Conservation (phyloP, 1,284 basidiomycete species). For the Waitea zeae region DNA sequence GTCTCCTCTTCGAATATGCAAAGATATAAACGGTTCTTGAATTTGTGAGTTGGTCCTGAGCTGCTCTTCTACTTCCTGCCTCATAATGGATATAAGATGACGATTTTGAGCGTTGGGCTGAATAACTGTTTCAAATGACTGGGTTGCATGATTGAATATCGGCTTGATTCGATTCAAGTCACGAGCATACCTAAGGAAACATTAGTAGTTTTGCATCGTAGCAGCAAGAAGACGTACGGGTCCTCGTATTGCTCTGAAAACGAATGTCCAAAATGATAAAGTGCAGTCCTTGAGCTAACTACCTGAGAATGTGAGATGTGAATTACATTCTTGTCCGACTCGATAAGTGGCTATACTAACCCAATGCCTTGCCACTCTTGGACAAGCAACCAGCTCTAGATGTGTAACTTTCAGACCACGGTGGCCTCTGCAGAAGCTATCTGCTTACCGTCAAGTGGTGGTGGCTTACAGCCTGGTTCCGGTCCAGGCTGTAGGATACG, state of each 20-base stretch:
- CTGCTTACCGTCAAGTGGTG: constrained; percentile 37
- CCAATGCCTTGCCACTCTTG: constrained; percentile 43
- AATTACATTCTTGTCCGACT: too few relatives aligned
- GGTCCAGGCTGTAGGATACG: constrained; percentile 40
- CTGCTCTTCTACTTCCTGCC: too few relatives aligned
- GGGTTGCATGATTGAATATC: constrained; percentile 26
- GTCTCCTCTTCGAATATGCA: constrained; percentile 48
- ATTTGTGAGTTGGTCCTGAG: too few relatives aligned
- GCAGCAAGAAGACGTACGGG: constrained; percentile 22
- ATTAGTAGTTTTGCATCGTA: background rate
- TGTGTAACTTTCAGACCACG: too few relatives aligned
- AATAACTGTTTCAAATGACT: constrained; percentile 33
- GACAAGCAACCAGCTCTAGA: constrained; percentile 60
- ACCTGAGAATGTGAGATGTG: too few relatives aligned
- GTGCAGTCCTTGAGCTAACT: constrained; percentile 42
- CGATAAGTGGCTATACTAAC: too few relatives aligned
- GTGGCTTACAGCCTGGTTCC: constrained; percentile 40
- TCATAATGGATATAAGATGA: constrained; percentile 31
- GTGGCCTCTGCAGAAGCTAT: constrained; percentile 4
- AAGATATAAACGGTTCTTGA: constrained; percentile 22
- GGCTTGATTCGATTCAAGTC: constrained; percentile 35
- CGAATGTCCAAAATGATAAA: constrained; percentile 38
- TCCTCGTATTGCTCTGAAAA: constrained; percentile 43
- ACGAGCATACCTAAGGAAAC: constrained; percentile 26
- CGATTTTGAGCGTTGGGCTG: constrained; percentile 28